phyloP scores from a whole-genome alignment of 2,329 filamentous ascomycete genomes.

The Alternaria viburni region DNA sequence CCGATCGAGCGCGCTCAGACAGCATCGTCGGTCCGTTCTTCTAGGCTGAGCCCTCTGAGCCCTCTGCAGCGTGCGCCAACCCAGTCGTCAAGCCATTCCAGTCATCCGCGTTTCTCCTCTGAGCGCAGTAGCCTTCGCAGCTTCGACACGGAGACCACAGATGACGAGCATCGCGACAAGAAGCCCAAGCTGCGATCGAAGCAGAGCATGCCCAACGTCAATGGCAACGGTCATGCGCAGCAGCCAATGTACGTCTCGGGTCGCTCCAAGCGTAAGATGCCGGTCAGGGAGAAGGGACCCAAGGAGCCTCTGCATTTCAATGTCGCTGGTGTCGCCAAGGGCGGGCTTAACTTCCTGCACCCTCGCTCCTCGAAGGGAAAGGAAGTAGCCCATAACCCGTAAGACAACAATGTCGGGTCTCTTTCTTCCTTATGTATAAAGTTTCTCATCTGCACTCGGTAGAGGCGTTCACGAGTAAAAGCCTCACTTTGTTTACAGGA shows the following conservation, averaged over 20 bases:
- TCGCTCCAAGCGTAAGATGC: constrained; percentile 52
- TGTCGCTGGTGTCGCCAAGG: constrained; percentile 45
- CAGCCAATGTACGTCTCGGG: constrained; percentile 49
- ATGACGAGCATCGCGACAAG: constrained; percentile 50
- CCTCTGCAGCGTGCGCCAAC: constrained; percentile 20
- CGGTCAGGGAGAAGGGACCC: constrained; percentile 45
- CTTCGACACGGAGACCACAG: constrained; percentile 45
- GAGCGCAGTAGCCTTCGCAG: constrained; percentile 47
- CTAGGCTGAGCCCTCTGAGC: constrained; percentile 17
- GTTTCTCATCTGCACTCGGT: constrained; percentile 1
- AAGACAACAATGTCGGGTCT: not conserved
- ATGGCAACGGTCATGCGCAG: constrained; percentile 28
- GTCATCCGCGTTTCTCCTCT: constrained; percentile 36
- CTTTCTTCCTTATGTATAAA: not conserved
- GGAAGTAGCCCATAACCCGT: constrained; percentile 33
- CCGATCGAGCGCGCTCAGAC: constrained; percentile 41
- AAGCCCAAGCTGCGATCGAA: constrained; percentile 49
- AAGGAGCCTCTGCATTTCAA: constrained; percentile 50
- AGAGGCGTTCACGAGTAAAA: constrained; percentile 31
- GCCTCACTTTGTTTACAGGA: constrained; percentile 25
- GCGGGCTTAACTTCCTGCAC: constrained; percentile 41
- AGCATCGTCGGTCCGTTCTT: constrained; percentile 17
- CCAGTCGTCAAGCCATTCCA: constrained; percentile 25
- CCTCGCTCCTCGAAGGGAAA: constrained; percentile 47
- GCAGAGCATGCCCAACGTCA: constrained; percentile 42